Evolutionary conservation across 2,329 filamentous ascomycete species (phyloP).

Genomic region (Aspergillus sp.): DNA sequence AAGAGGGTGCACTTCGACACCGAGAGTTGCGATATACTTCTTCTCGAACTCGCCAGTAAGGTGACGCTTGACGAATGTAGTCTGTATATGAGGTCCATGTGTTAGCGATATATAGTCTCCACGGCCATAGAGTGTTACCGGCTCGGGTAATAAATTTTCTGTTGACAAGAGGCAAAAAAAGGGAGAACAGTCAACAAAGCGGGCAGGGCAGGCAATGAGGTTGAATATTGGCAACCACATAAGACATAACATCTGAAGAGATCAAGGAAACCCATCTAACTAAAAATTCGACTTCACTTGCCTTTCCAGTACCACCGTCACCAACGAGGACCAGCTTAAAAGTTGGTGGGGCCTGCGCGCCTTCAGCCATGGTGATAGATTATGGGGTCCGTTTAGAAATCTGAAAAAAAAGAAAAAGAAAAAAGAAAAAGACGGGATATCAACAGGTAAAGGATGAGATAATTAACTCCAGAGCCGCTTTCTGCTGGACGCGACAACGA

Average conservation of each 20-base stretch:
- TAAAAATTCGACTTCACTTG: conserved; percentile 41
- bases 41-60: conserved; percentile 99
- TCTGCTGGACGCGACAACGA: conserved; percentile 13
- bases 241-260: background rate
- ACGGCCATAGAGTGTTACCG: background rate
- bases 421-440: conserved; percentile 9
- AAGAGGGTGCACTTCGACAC: conserved; percentile 98
- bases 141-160: conserved; percentile 18
- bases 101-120: conserved; percentile 16
- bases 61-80: conserved; percentile 99
- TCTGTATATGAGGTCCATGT: conserved; percentile 48
- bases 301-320: conserved; percentile 99
- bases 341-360: conserved; percentile 54
- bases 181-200: conserved; percentile 4
- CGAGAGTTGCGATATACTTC: conserved; percentile 99
- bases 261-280: background rate
- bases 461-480: conserved; percentile 11
- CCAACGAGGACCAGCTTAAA: conserved; percentile 99
- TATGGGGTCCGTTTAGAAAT: too few relatives aligned
- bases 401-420: conserved; percentile 1
- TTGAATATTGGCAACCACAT: background rate
- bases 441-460: background rate
- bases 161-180: conserved; percentile 18
- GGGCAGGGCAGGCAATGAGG: conserved; percentile 1
- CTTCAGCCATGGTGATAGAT: conserved; percentile 53